These are phyloP conservation scores for Capronia americana DNA, from an alignment of 2,329 filamentous ascomycete genomes.

Conservation along the genomic window DNA sequence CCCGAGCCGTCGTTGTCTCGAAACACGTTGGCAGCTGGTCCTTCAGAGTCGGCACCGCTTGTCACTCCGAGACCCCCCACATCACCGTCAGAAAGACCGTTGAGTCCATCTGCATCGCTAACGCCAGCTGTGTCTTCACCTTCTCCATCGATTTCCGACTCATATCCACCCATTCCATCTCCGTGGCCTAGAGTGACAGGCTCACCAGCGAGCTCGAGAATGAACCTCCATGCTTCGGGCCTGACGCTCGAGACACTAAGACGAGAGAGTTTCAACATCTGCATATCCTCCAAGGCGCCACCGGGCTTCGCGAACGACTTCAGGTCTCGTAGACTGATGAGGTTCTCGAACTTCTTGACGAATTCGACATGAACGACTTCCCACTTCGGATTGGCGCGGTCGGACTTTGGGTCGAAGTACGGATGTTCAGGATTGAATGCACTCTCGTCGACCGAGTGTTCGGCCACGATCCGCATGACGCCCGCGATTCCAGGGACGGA, in stretches of 20 bases:
- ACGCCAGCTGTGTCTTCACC: slow-evolving; percentile 31
- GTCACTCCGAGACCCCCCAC: background rate
- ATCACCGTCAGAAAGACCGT: slow-evolving; percentile 4
- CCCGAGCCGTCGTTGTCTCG: background rate
- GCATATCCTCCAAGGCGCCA: slow-evolving; percentile 72
- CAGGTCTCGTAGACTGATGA: slow-evolving; percentile 74
- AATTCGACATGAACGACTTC: slow-evolving; percentile 88
- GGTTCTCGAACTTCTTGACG: slow-evolving; percentile 76
- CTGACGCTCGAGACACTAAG: slow-evolving; percentile 72
- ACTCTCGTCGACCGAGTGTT: slow-evolving; percentile 79
- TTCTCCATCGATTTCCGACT: slow-evolving; percentile 37
- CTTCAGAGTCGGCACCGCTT: background rate
- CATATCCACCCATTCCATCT: slow-evolving; percentile 30
- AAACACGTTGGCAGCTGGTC: background rate
- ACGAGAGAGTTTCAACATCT: slow-evolving; percentile 80
- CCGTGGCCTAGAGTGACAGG: slow-evolving; percentile 37
- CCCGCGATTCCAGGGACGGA: slow-evolving; percentile 88
- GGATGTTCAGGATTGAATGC: slow-evolving; percentile 74
- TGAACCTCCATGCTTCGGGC: slow-evolving; percentile 56
- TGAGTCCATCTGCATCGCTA: slow-evolving; percentile 18
- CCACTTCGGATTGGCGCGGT: slow-evolving; percentile 76
- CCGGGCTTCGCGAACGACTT: slow-evolving; percentile 66
- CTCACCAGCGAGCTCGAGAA: slow-evolving; percentile 51
- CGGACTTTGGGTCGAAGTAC: slow-evolving; percentile 83
- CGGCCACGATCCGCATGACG: slow-evolving; percentile 84